A percentile compares a stretch with the other conserved stretches of the same genome.
phyloP scores from a whole-genome alignment of 2,329 filamentous ascomycete species.

The Periglandula ipomoeae region DNA sequence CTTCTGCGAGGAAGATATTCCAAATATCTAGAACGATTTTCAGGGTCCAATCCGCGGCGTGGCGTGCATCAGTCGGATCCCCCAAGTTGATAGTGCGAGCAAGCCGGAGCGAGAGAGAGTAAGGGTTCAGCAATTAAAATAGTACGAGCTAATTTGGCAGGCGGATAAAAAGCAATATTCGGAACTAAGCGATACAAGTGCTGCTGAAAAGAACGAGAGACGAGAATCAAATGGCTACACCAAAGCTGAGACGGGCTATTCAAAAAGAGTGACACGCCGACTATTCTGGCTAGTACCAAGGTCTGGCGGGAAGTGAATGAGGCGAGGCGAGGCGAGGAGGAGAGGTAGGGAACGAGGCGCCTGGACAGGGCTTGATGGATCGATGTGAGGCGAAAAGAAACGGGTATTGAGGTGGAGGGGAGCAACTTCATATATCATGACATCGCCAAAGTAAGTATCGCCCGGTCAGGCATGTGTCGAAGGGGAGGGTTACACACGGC shows the following conservation, averaged over 20 bases:
- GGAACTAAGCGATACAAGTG: not conserved
- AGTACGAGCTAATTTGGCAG: not conserved
- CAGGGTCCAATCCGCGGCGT: not conserved
- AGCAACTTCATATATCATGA: conserved; percentile 3
- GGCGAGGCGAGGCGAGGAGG: not conserved
- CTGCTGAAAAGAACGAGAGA: not conserved
- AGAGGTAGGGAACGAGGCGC: not conserved
- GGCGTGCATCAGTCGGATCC: not conserved
- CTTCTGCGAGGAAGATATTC: not conserved
- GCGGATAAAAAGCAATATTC: not conserved
- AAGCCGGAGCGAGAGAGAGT: not conserved
- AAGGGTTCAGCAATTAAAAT: not conserved
- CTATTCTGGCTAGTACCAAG: not conserved
- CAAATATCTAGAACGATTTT: not conserved
- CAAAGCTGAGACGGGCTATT: not conserved
- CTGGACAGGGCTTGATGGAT: conserved; percentile 1
- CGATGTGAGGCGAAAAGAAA: not conserved
- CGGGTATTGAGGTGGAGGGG: not conserved
- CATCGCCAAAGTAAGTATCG: not conserved
- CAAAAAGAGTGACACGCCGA: conserved; percentile 8
- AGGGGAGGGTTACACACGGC: not conserved
- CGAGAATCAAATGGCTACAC: not conserved
- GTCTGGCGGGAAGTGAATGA: conserved; percentile 3
- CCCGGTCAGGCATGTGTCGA: not conserved
- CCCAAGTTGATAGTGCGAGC: not conserved